Base-by-base conservation (phyloP, 2,329 filamentous ascomycete species). In the Hypoxylon sp. region DNA sequence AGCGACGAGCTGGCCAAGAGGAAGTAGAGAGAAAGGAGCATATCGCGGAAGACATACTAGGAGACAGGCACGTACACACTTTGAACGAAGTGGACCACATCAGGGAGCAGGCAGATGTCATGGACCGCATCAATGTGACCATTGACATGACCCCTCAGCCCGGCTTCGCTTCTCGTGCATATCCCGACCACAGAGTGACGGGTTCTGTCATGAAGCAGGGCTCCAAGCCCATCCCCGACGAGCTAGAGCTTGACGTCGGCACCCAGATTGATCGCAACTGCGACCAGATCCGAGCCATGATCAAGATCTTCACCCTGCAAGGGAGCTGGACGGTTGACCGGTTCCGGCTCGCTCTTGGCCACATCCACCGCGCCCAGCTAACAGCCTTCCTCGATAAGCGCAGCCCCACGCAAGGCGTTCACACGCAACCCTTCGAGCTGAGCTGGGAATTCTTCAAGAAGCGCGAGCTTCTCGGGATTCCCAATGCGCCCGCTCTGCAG, bases 231-330 rank as follows among this genome's bases (percentile, higher is more conserved):
- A 8, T 3, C 17, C 6, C 4, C 3, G 2, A 24, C 18, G 41
- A 45, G 24, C 1, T 29, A 7, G 7, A 45, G 15, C n/a, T 45
- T 3, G 24, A 45, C 41, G 6, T 29, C 9, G 41, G 26, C 10
- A 23, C 20, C 11, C 3, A 31, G n/a, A 45, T 45, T n/a, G 41
- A 45, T 11, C 24, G 41, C 3, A 24, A 31, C 41, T 45, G 41
- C 41, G 41, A 45, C n/a, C 41, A 45, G 41, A 31, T 45, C 6
- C 24, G 41, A 20, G 41, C 24, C n/a, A 27, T 46, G 42, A 46
- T 33, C 26, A 46, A 46, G 26, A 7, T 46, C n/a, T 46, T 33
- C 15, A 46, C 42, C 8, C 13, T 24, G 4, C 26, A 20, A n/a
- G 42, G 27, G n/a, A 4, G 33, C 15, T 46, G 42, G 42, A 31